phyloP scores from a whole-genome alignment of 768 basidiomycete species.

The Brasilioporus rufonigricans region DNA sequence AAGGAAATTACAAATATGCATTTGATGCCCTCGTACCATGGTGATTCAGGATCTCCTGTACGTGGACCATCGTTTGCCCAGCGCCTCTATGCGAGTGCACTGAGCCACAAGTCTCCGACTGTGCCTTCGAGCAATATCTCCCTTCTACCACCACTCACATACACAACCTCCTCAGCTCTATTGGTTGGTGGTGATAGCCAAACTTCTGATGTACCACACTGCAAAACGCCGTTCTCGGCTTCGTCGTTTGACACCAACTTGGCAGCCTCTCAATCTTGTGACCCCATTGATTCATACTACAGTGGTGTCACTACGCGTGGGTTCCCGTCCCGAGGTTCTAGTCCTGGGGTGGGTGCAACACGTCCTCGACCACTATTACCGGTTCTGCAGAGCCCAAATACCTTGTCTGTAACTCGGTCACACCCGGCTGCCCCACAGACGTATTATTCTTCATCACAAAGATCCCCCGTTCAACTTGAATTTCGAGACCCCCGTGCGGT shows the following conservation, averaged over 20 bases:
- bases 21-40: not conserved
- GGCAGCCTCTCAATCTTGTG: conserved; percentile 2
- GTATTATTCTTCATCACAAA: not conserved
- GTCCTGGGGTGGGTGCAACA: not conserved
- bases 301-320: conserved; percentile 6
- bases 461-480: not conserved
- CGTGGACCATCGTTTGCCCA: conserved; percentile 37
- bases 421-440: not conserved
- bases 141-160: conserved; percentile 3
- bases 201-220: not conserved
- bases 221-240: conserved; percentile 5
- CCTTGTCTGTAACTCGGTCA: not conserved
- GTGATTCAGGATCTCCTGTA: conserved; percentile 4
- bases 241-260: not conserved
- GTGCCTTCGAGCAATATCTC: conserved; percentile 3
- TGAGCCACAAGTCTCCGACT: conserved; percentile 16
- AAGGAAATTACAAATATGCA: not conserved
- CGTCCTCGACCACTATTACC: conserved; percentile 4
- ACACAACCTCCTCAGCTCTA: too few relatives aligned
- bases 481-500: not conserved
- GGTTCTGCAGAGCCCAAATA: not conserved
- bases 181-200: not conserved
- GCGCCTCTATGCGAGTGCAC: conserved; percentile 43
- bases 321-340: conserved; percentile 2
- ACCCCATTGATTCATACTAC: conserved; percentile 18